Evolutionary conservation across 306 rosid species (phyloP).

Genomic region (Trichosanthes cucumerina): DNA sequence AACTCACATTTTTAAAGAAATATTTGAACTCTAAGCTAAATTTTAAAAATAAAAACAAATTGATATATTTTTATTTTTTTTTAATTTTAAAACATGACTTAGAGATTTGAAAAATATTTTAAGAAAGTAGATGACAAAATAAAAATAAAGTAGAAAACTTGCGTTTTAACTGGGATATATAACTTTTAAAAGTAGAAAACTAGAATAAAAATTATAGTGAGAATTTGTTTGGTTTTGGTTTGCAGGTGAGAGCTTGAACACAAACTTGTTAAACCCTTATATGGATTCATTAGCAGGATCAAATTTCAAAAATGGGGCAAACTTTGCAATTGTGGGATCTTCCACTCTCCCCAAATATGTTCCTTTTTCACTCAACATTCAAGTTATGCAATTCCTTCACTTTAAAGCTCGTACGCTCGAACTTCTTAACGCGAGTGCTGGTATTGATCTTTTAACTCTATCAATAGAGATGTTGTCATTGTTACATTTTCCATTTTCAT

Average conservation of each 20-base stretch:
- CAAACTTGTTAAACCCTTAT: constrained; percentile 50
- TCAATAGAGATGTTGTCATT: not conserved
- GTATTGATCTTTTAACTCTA: constrained; percentile 18
- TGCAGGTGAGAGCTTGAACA: constrained; percentile 79
- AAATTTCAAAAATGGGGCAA: constrained; percentile 74
- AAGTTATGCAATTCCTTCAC: constrained; percentile 74
- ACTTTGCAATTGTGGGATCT: constrained; percentile 86
- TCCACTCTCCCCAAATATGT: constrained; percentile 67
- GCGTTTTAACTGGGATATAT: no score
- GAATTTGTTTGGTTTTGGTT: constrained; percentile 8
- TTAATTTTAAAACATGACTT: no score
- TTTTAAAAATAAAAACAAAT: no score
- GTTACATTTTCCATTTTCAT: not conserved
- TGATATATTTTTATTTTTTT: no score
- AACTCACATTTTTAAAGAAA: no score
- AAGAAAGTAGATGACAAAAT: no score
- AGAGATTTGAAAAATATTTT: no score
- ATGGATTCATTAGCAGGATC: constrained; percentile 59
- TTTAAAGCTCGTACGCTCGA: constrained; percentile 62
- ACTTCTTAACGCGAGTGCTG: constrained; percentile 29
- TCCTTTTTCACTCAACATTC: constrained; percentile 78
- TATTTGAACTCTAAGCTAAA: no score
- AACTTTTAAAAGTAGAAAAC: no score
- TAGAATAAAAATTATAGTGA: no score
- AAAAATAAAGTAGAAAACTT: no score